These are phyloP conservation scores for Handroanthus guayacan DNA, from an alignment of 257 asterid genomes.

Conservation along the genomic window DNA sequence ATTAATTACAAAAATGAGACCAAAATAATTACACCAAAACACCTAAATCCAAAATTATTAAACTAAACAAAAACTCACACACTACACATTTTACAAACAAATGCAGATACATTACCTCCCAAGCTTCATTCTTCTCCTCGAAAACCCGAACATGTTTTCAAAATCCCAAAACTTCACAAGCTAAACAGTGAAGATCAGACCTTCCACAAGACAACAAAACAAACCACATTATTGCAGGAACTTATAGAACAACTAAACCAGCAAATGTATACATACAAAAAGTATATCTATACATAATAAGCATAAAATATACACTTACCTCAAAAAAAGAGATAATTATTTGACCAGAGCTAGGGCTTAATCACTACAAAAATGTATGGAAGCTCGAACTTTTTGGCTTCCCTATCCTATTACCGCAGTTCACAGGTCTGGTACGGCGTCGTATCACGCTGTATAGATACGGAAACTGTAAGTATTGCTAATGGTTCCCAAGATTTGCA, in stretches of 20 bases:
- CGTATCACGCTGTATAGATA: constrained; percentile 35
- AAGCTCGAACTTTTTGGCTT: constrained; percentile 11
- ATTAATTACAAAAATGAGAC: neutral
- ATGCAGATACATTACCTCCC: constrained; percentile 65
- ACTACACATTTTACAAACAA: constrained; percentile 18
- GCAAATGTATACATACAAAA: constrained; percentile 27
- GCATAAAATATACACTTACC: constrained; percentile 9
- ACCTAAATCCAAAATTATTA: constrained; percentile 18
- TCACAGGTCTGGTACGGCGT: constrained; percentile 33
- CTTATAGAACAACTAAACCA: neutral
- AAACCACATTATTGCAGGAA: constrained; percentile 27
- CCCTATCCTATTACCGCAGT: constrained; percentile 4
- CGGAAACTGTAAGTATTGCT: constrained; percentile 38
- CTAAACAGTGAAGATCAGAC: constrained; percentile 33
- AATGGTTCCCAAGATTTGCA: constrained; percentile 39
- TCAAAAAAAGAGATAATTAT: neutral
- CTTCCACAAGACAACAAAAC: constrained; percentile 30
- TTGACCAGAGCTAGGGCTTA: constrained; percentile 38
- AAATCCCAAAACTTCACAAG: constrained; percentile 39
- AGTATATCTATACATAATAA: constrained; percentile 23
- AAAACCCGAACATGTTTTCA: constrained; percentile 80
- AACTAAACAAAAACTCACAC: neutral
- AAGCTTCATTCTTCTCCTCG: constrained; percentile 80
- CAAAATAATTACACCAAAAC: constrained; percentile 20
- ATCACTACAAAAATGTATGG: constrained; percentile 23